Evolutionary conservation across 2,329 filamentous ascomycete species (phyloP), one percentile per base, ranked within the genome.

Genomic region (Hypoxylon sp.): DNA sequence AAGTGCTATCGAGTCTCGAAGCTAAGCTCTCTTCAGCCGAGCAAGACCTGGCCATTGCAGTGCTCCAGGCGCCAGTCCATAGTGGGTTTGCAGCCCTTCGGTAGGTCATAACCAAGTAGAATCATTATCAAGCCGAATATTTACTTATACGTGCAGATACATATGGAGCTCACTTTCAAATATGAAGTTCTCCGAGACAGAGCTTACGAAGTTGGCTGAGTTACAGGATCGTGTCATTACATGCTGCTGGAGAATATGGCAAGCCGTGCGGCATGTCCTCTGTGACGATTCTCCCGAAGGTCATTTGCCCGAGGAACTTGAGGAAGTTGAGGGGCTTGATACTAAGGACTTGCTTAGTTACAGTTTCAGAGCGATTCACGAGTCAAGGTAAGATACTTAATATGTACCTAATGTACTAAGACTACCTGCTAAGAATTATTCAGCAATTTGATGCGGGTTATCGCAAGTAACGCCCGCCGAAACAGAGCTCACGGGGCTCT

Each of bases 251-350:
- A 84, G 86, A n/a, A 88, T 97, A 5, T 99, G 96, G 96, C 75
- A 81, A 0, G 86, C 88, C 26, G 93, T 98, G 4, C 88, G 88
- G 73, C 86, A 90, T 58, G 88, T 97, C 3, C 86, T 99, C 0
- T 99, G 96, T 75, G 91, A 97, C 70, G 96, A 98, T 80, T 97
- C 96, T 0, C 96, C 97, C 0, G 96, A 99, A 80, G 95, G 95
- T 0, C 91, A 96, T 78, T 83, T 93, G 3, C 91, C 91, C 0
- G 90, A 94, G 57, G 92, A 95, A 26, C 79, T 93, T n/a, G 88
- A 92, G 59, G 90, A 92, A 35, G 82, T 88, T 14, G 86, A 91
- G 3, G 92, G 90, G 0, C 85, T 94, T 1, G 91, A 92, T 57
- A 94, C 94, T 0, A 98, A 98, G 77, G 94, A 97, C 74, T 86